These are phyloP conservation scores for Fistulina hepatica DNA, from an alignment of 1,284 basidiomycete species.

Conservation along the genomic window DNA sequence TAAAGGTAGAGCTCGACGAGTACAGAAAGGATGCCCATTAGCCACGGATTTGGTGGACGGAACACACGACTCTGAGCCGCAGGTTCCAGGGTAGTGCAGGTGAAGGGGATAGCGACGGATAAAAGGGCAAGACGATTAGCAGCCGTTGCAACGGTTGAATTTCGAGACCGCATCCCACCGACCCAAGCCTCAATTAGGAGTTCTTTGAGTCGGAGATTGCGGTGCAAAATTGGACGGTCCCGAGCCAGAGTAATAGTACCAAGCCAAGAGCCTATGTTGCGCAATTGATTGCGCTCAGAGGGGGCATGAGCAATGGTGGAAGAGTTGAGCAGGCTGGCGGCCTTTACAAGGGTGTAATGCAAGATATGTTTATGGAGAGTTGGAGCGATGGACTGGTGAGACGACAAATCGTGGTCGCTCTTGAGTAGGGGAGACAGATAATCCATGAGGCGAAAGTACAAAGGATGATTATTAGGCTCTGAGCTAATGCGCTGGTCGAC, in stretches of 20 bases:
- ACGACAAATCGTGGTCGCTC: conserved; percentile 38
- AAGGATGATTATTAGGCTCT: conserved; percentile 94
- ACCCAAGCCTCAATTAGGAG: conserved; percentile 94
- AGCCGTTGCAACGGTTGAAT: too few relatives aligned
- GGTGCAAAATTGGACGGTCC: conserved; percentile 87
- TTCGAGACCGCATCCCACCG: conserved; percentile 74
- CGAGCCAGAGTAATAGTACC: conserved; percentile 89
- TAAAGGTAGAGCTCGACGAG: conserved; percentile 95
- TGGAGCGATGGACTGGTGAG: too few relatives aligned
- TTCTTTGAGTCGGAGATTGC: conserved; percentile 94
- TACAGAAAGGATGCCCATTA: conserved; percentile 89
- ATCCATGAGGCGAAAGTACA: conserved; percentile 92
- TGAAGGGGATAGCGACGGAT: conserved; percentile 94
- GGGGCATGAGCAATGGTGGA: conserved; percentile 83
- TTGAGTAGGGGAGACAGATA: too few relatives aligned
- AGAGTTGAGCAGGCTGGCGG: conserved; percentile 78
- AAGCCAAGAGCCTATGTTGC: conserved; percentile 94
- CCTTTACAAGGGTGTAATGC: conserved; percentile 90
- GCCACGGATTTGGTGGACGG: conserved; percentile 95
- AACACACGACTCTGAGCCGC: conserved; percentile 87
- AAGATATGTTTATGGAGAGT: conserved; percentile 75
- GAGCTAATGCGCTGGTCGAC: conserved; percentile 93
- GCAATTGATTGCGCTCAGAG: conserved; percentile 79
- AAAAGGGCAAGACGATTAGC: too few relatives aligned
- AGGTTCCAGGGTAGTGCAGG: conserved; percentile 94